Evolutionary conservation across 164 flowering plant genomes (phyloP), one percentile per base, ranked within the genome.

Genomic region (Nymphaea colorata): DNA sequence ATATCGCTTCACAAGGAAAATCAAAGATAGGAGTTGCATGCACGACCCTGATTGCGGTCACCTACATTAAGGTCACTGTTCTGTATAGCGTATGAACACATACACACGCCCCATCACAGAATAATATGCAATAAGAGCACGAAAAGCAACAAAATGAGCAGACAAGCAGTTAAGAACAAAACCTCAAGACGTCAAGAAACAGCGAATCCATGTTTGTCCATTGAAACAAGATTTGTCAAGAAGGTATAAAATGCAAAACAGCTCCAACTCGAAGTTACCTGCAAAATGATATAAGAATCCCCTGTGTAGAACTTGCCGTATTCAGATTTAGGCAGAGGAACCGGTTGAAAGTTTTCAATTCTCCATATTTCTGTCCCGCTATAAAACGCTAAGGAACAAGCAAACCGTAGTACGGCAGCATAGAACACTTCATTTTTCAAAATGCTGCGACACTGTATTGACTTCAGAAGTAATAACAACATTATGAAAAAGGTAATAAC

Each of bases 331-430:
- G 99, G 91, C 81, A 94, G 68, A 15, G 82, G 88, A 76, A 94
- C 97, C 55, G 97, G 94, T 77, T 81, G 88, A 73, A 91, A 89
- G 76, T 91, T 79, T 83, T 90, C 99, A 66, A 94, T 87, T 69
- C 99, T 76, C 99, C 99, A 94, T 14, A 91, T 94, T 79, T 90
- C 98, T 71, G 89, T 85, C 72, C 99, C 99, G 65, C 99, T 94
- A 71, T 2, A 43, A 69, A 65, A 66, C 66, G 87, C 90, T 80
- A 87, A 89, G 88, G 43, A 68, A 71, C 57, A 51, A 51, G 12
- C 8, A 51, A 15, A 51, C 14, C 12, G 14, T 5, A 15, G 14
- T 51, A 51, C 8, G 15, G 14, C 57, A 51, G 14, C 3, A 51
- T 51, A 51, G 14, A 51, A 5, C 14, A 51, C 12, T 51, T 51